Evolutionary conservation across 176 grass and related monocot genomes (phyloP), one percentile per base, ranked within the genome.

Genomic region (Areca catechu): DNA sequence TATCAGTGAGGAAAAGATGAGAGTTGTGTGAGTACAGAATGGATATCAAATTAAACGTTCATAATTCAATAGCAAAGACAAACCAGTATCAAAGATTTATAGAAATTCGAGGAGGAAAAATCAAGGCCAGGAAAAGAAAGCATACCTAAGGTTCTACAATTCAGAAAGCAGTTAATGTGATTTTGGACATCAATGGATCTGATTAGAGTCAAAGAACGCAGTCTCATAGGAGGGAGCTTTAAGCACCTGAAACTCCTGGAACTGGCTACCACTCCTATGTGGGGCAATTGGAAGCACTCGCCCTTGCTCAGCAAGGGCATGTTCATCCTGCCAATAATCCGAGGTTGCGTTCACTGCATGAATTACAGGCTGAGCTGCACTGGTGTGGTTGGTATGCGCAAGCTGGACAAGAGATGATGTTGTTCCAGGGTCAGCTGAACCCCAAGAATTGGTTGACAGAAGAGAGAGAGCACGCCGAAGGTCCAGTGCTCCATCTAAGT

Each of bases 401-500:
- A 81, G 69, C 15, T 70, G 71, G 15, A 64, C 15, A 50, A 51
- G 43, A 14, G 77, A 68, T 24, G 70, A 37, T 37, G 34, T 50
- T 22, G 56, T 48, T 34, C 58, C 29, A 22, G 30, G 23, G 28
- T 66, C 56, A n/a, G 56, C 34, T 47, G 67, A 48, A 59, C 34
- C 52, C 15, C 61, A 56, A 52, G 68, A 72, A 23, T 65, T 48
- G 48, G 78, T 74, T 97, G 92, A 97, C 92, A 97, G 92, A 97
- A 91, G 92, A 91, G 83, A 90, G 92, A 79, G 83, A 88, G 86
- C 92, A 91, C 58, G 75, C 68, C 79, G 86, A 84, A 91, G 90
- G 89, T 95, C 86, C 65, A 57, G 83, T 88, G 80, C 92, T 90
- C 92, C 85, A 89, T 83, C 82, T 14, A 80, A 75, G 84, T 80